Evolutionary conservation across 2,329 filamentous ascomycete species (phyloP).

Genomic region (Hypoxylon rubiginosum): DNA sequence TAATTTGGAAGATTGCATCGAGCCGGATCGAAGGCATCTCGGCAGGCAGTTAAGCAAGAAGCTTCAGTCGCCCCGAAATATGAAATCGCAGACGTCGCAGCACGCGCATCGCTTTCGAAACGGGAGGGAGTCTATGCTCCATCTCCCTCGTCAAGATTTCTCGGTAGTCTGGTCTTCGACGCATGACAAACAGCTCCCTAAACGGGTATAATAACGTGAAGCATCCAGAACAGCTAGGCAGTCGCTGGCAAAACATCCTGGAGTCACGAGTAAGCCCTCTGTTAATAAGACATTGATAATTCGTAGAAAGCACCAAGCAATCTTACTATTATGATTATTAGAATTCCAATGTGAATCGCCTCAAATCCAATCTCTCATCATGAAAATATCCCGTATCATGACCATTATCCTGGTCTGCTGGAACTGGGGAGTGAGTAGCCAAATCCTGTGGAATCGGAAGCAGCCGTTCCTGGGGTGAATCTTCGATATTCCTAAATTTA

Average conservation of each 20-base stretch:
- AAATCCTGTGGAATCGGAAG: neutral
- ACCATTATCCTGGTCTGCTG: neutral
- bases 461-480: too few relatives aligned
- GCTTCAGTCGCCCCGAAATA: too few relatives aligned
- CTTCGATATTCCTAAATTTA: neutral
- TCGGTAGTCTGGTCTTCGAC: neutral
- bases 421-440: neutral
- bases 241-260: neutral
- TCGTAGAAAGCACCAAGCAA: neutral
- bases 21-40: too few relatives aligned
- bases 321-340: too few relatives aligned
- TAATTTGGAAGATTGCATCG: too few relatives aligned
- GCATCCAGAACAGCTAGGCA: neutral
- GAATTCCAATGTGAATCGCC: too few relatives aligned
- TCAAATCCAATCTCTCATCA: neutral
- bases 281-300: neutral
- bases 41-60: too few relatives aligned
- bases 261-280: neutral
- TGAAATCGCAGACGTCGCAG: too few relatives aligned
- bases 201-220: neutral
- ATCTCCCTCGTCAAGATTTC: neutral
- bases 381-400: neutral
- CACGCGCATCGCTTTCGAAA: neutral
- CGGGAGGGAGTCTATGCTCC: neutral
- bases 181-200: neutral